Base-by-base conservation (phyloP, 2,329 filamentous ascomycete genomes). In the Moelleriella libera region DNA sequence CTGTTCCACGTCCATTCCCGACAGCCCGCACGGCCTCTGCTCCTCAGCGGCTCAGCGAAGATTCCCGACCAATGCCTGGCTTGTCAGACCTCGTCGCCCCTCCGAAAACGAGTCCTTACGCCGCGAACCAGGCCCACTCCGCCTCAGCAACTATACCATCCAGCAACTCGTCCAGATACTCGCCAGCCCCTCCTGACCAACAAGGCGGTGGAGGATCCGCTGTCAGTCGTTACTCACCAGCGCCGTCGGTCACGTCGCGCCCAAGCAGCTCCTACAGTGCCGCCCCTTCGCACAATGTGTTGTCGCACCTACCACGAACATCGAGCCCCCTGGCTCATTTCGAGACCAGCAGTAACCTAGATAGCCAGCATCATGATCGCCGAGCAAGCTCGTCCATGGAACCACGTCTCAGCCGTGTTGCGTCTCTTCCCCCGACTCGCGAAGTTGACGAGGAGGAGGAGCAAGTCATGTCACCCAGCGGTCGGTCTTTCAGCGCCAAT, bases 321-420 rank as follows among this genome's bases (percentile, higher is more conserved):
- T 83, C 79, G 2, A 83, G 80, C 52, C 80, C 80, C 1, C 60
- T 83, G 49, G 79, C 79, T 5, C 77, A 83, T 54, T 82, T 80
- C 49, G 79, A 82, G 58, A 68, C 70, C 9, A 69, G 67, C 6
- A 66, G 68, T 47, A 67, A 69, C 32, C 63, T 65, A 43, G 73
- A 76, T n/a, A 52, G 52, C 12, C 51, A 59, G n/a, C 58, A 66
- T 39, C 54, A 64, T n/a, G 68, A 74, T 49, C 67, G 74, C 42
- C 71, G 73, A 45, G 65, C 63, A 47, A 74, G 68, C 53, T 74
- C 73, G 37, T 73, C 72, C 1, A 72, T 76, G 52, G 78, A 82
- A 53, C 67, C 72, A 10, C 68, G 71, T 43, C 58, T 77, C 6
- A 76, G 70, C 42, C 68, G 76, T 8, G 68, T 78, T 21, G 66